These are phyloP conservation scores for Kwoniella shandongensis DNA, from an alignment of 768 basidiomycete genomes.

Conservation along the genomic window DNA sequence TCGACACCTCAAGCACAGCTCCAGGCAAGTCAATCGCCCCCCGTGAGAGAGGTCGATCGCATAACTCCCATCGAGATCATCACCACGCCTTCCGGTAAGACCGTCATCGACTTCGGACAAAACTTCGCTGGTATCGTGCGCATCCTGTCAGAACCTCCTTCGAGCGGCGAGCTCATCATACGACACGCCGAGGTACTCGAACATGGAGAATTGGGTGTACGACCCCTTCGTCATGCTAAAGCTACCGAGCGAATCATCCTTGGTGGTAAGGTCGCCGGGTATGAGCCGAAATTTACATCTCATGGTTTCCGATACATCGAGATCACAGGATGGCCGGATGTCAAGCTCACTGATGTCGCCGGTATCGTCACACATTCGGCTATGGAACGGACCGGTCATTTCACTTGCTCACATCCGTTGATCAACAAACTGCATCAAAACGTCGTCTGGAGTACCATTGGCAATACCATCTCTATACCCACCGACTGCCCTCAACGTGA, in stretches of 20 bases:
- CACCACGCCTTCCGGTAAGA: constrained; percentile 42
- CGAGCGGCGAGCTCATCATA: constrained; percentile 18
- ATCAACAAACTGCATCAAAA: constrained; percentile 39
- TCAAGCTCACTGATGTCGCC: constrained; percentile 20
- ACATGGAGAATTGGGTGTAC: constrained; percentile 40
- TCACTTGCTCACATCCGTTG: constrained; percentile 37
- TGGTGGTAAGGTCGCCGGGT: constrained; percentile 25
- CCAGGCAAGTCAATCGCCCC: constrained; percentile 4
- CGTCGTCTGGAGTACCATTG: constrained; percentile 35
- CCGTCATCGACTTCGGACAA: constrained; percentile 49
- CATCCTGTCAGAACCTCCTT: constrained; percentile 11
- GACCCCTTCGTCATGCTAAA: constrained; percentile 38
- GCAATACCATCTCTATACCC: constrained; percentile 41
- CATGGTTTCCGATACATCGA: constrained; percentile 47
- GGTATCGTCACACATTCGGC: constrained; percentile 33
- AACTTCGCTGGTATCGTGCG: constrained; percentile 45
- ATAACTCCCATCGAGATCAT: constrained; percentile 29
- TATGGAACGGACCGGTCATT: constrained; percentile 31
- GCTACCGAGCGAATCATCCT: constrained; percentile 28
- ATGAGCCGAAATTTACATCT: constrained; percentile 45
- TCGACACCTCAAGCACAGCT: constrained; percentile 30
- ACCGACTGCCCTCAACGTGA: constrained; percentile 52
- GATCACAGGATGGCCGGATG: constrained; percentile 28
- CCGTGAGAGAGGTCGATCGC: constrained; percentile 13
- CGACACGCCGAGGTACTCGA: constrained; percentile 50